phyloP scores from a whole-genome alignment of 169 alveolate species.

The Plasmodium vinckei region DNA sequence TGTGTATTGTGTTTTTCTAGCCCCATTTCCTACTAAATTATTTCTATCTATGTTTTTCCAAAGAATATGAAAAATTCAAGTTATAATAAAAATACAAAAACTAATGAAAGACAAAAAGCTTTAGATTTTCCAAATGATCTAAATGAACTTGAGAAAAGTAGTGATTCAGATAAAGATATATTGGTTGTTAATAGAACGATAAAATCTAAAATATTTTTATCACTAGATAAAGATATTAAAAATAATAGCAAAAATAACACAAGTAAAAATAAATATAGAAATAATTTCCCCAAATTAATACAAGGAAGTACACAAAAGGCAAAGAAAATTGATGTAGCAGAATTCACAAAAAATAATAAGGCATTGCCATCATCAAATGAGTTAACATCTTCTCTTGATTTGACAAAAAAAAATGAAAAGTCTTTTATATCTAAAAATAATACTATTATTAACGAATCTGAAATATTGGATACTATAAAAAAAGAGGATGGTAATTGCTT shows the following conservation, averaged over 20 bases:
- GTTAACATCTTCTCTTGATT: neutral
- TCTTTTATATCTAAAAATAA: no score
- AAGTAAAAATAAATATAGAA: constrained; percentile 10
- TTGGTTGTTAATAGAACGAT: constrained; percentile 53
- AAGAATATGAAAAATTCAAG: constrained; percentile 16
- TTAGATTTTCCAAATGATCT: constrained; percentile 3
- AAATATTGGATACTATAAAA: no score
- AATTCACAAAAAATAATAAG: no score
- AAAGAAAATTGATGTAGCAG: neutral
- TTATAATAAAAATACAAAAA: constrained; percentile 9
- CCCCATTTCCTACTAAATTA: no score
- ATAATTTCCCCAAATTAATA: neutral
- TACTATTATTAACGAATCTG: no score
- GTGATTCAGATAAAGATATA: constrained; percentile 56
- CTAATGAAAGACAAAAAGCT: constrained; percentile 4
- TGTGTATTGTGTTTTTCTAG: no score
- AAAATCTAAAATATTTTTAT: constrained; percentile 50
- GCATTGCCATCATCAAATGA: neutral
- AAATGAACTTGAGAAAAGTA: constrained; percentile 36
- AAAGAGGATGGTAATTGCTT: no score
- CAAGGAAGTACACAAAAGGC: neutral
- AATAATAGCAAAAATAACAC: constrained; percentile 4
- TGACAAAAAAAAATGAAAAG: neutral
- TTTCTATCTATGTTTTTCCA: neutral
- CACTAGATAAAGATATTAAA: neutral